Conservation (phyloP, 2,329 filamentous ascomycete species). For the Fusarium guadeloupense region DNA sequence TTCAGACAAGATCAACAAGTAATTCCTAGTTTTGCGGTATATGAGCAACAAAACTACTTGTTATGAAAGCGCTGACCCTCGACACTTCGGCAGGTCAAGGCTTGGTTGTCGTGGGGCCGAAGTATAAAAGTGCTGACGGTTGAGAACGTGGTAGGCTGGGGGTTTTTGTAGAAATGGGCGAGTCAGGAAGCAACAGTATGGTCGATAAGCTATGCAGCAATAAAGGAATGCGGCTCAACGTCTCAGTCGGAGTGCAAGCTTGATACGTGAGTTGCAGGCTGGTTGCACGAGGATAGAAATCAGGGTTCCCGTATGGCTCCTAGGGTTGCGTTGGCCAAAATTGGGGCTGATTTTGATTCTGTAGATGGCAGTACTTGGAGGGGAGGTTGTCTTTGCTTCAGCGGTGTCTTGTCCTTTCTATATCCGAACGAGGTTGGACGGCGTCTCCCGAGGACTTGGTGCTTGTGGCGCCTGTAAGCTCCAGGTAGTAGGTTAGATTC, state of each 20-base stretch:
- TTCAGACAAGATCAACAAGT: neutral
- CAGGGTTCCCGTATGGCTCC: slow-evolving; percentile 30
- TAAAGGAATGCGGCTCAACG: slow-evolving; percentile 41
- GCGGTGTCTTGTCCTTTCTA: slow-evolving; percentile 18
- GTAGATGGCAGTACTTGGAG: slow-evolving; percentile 16
- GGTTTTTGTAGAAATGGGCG: slow-evolving; percentile 40
- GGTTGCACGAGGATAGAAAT: slow-evolving; percentile 37
- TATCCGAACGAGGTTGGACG: slow-evolving; percentile 19
- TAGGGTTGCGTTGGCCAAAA: slow-evolving; percentile 37
- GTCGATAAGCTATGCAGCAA: slow-evolving; percentile 20
- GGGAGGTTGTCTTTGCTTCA: slow-evolving; percentile 20
- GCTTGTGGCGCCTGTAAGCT: slow-evolving; percentile 34
- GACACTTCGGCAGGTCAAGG: slow-evolving; percentile 7
- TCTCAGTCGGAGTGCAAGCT: slow-evolving; percentile 19
- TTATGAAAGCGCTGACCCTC: neutral
- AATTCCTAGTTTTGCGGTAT: neutral
- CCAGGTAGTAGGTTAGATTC: slow-evolving; percentile 32
- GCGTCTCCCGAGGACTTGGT: slow-evolving; percentile 20
- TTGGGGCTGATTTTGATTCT: slow-evolving; percentile 25
- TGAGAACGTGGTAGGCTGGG: slow-evolving; percentile 37
- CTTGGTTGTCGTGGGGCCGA: slow-evolving; percentile 21
- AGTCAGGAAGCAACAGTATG: slow-evolving; percentile 7
- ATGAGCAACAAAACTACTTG: neutral
- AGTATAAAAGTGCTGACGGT: slow-evolving; percentile 18
- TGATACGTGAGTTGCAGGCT: slow-evolving; percentile 28